Evolutionary conservation across 768 basidiomycete species (phyloP).

Genomic region (Candolleomyces efflorescens): DNA sequence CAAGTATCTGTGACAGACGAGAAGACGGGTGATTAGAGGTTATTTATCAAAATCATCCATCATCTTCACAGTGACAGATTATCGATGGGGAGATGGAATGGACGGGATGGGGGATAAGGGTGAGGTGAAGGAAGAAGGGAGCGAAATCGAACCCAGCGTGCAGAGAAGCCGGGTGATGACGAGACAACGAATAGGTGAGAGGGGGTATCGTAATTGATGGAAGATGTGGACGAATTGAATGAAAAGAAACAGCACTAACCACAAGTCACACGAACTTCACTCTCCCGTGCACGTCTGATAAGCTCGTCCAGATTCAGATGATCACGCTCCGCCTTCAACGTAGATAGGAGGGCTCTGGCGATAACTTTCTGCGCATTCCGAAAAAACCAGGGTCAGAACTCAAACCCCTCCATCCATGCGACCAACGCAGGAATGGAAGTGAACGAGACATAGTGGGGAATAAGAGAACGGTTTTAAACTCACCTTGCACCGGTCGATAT

Average conservation of each 20-base stretch:
- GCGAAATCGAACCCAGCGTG: too few relatives aligned
- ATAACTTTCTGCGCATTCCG: slow-evolving; percentile 49
- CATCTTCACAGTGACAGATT: too few relatives aligned
- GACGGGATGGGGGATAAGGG: neutral
- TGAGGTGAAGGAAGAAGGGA: neutral
- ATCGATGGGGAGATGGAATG: neutral
- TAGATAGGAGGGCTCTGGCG: slow-evolving; percentile 63
- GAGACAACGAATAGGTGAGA: too few relatives aligned
- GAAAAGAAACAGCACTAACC: slow-evolving; percentile 43
- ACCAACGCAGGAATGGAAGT: slow-evolving; percentile 10
- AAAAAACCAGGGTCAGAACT: slow-evolving; percentile 8
- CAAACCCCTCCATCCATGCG: neutral
- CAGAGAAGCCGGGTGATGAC: too few relatives aligned
- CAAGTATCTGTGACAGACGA: slow-evolving; percentile 66
- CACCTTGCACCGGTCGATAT: slow-evolving; percentile 63
- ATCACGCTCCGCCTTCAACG: slow-evolving; percentile 56
- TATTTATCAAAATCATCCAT: too few relatives aligned
- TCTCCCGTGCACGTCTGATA: slow-evolving; percentile 71
- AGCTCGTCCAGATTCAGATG: slow-evolving; percentile 56
- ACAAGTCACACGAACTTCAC: slow-evolving; percentile 80
- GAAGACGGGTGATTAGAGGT: slow-evolving; percentile 4
- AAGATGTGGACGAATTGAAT: neutral
- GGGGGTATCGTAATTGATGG: neutral
- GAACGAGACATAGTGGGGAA: neutral
- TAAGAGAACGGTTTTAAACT: neutral